These are phyloP conservation scores for Cucurbita moschata DNA, from an alignment of 306 rosid genomes.

Conservation along the genomic window DNA sequence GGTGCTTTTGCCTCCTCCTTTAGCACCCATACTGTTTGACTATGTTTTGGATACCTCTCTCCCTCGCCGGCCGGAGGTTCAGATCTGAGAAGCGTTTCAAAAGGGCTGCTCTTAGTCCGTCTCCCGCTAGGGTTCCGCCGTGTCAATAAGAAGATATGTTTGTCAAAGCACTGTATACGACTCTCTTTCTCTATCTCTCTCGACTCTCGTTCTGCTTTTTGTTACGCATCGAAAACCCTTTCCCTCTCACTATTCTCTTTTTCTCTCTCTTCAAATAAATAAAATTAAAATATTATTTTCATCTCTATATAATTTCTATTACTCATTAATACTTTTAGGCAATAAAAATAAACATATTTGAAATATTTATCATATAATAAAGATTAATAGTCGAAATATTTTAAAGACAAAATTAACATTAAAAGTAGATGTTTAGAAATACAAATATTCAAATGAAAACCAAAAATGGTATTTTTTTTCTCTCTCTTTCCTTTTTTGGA, in stretches of 20 bases:
- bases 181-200: constrained; percentile 6
- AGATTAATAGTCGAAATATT: too few relatives aligned
- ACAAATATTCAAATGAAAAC: too few relatives aligned
- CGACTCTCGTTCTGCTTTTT: constrained; percentile 1
- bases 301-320: too few relatives aligned
- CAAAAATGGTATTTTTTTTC: neutral
- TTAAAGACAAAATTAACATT: too few relatives aligned
- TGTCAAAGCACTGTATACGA: neutral
- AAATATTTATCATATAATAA: too few relatives aligned
- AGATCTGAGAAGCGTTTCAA: constrained; percentile 28
- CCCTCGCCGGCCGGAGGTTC: constrained; percentile 16
- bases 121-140: constrained; percentile 44
- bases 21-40: constrained; percentile 47
- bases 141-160: constrained; percentile 11
- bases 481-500: neutral
- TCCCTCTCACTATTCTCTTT: neutral
- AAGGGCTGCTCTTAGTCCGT: constrained; percentile 1
- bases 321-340: too few relatives aligned
- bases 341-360: too few relatives aligned
- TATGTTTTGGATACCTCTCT: neutral
- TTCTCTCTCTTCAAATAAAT: too few relatives aligned
- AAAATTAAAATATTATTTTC: too few relatives aligned
- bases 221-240: constrained; percentile 23
- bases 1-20: constrained; percentile 35
- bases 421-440: too few relatives aligned